Evolutionary conservation across 306 rosid genomes (phyloP), one percentile per base, ranked within the genome.

Genomic region (Lablab purpureus): DNA sequence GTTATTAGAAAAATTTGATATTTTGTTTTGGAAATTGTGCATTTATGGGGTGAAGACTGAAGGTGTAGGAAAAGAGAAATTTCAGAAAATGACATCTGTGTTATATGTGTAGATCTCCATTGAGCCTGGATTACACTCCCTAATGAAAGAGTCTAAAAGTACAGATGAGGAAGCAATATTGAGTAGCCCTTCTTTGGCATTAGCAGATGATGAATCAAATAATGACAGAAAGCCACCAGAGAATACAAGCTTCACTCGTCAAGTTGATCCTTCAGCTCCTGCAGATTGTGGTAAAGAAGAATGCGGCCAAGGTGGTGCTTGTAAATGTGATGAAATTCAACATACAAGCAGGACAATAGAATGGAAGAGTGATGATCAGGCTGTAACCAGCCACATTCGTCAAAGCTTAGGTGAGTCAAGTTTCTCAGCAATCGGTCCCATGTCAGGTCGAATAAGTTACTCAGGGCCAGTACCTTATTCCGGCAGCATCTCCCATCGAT

Each of bases 401-500:
- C 68, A 75, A 9, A 59, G 80, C 77, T 51, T 78, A 9, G 91
- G 89, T 10, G 91, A 88, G 77, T 40, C 87, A 0, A 86, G 91
- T 76, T 93, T 93, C 87, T 87, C 97, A 2, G 86, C 89, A 5
- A 71, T 76, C 3, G 89, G 86, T 49, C 76, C 88, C 4, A 40
- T 80, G 43, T 83, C 88, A 0, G 84, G 91, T 51, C 86, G 86
- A 4, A 73, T 93, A 70, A 86, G 82, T 58, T 87, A 75, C 75
- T 85, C 98, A 0, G 97, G 92, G 17, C 88, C 90, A 0, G 80
- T 92, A 70, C 87, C 93, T 37, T 89, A 90, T 82, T 95, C 98
- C 0, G 99, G 97, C 51, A 96, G 93, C 79, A 75, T 96, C 73
- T 96, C 99, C 65, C 90, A 84, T 63, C 90, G 99, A 65, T 96